A percentile compares a stretch with the other conserved stretches of the same genome.
phyloP scores from a whole-genome alignment of 179 eudicot genomes.

The Beta corolliflora region DNA sequence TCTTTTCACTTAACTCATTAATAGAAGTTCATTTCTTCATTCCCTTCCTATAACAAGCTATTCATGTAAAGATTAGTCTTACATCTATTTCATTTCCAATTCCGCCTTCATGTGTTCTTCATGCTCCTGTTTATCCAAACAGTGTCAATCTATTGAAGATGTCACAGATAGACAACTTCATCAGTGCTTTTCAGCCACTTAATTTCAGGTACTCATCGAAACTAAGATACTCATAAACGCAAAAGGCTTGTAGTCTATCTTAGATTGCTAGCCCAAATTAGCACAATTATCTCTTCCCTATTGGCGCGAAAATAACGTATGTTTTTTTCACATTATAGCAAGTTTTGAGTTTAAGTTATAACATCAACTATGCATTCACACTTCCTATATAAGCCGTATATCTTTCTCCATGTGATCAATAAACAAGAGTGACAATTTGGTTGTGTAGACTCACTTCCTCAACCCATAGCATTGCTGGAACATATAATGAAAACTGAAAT shows the following conservation, averaged over 20 bases:
- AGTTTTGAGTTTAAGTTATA: background rate
- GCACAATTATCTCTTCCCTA: background rate
- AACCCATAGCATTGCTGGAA: background rate
- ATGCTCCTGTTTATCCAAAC: background rate
- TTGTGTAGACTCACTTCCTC: background rate
- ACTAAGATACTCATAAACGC: background rate
- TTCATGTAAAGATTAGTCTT: background rate
- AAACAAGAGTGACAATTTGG: background rate
- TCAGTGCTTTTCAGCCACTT: background rate
- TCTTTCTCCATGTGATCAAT: no score
- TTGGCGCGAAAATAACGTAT: background rate
- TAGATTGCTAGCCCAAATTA: background rate
- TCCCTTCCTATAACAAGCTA: background rate
- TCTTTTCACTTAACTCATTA: background rate
- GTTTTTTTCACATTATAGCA: background rate
- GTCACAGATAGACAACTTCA: background rate
- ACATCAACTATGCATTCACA: background rate
- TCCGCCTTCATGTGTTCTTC: background rate
- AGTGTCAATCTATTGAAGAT: background rate
- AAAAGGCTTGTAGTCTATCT: background rate
- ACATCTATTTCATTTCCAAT: no score
- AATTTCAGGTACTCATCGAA: background rate
- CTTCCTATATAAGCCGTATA: background rate
- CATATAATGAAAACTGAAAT: no score
- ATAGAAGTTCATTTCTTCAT: background rate